Evolutionary conservation across 2,329 filamentous ascomycete species (phyloP).

Genomic region (Aspergillus amoenus): DNA sequence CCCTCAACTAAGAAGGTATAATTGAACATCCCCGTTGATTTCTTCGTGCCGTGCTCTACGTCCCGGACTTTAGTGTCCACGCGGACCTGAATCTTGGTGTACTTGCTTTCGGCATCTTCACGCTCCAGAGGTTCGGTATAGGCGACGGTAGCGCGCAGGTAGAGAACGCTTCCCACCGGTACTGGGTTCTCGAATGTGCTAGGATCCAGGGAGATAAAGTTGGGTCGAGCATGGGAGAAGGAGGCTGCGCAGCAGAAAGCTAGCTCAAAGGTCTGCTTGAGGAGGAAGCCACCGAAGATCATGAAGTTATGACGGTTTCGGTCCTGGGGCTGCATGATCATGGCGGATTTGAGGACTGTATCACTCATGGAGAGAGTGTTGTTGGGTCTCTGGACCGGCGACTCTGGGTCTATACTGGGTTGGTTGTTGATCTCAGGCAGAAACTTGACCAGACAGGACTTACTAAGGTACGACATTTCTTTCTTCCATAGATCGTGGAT

Average conservation of each 20-base stretch:
- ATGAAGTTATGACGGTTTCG: slow-evolving; percentile 71
- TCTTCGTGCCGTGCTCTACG: slow-evolving; percentile 67
- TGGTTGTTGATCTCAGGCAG: background rate
- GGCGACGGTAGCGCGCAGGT: slow-evolving; percentile 69
- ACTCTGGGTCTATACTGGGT: slow-evolving; percentile 51
- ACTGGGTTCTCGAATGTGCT: slow-evolving; percentile 74
- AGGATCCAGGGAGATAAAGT: slow-evolving; percentile 71
- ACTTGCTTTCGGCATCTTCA: slow-evolving; percentile 48
- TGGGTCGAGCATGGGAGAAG: slow-evolving; percentile 68
- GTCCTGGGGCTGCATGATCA: slow-evolving; percentile 74
- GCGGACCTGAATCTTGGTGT: slow-evolving; percentile 66
- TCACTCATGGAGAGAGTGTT: slow-evolving; percentile 64
- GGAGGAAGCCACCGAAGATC: slow-evolving; percentile 74
- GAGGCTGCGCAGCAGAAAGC: slow-evolving; percentile 73
- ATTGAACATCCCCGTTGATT: slow-evolving; percentile 72
- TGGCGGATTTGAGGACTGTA: slow-evolving; percentile 63
- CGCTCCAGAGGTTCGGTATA: slow-evolving; percentile 64
- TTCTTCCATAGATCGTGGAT: slow-evolving; percentile 74
- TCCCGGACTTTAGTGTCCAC: slow-evolving; percentile 71
- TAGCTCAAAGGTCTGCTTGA: slow-evolving; percentile 73
- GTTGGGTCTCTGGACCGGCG: slow-evolving; percentile 52
- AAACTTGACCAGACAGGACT: slow-evolving; percentile 11
- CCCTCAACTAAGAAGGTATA: slow-evolving; percentile 70
- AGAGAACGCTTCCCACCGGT: slow-evolving; percentile 71
- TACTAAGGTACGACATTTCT: slow-evolving; percentile 62